A percentile compares a stretch with the other conserved stretches of the same genome.
These are phyloP conservation scores for Alectoria sarmentosa DNA, from an alignment of 495 filamentous ascomycete genomes.

Conservation along the genomic window DNA sequence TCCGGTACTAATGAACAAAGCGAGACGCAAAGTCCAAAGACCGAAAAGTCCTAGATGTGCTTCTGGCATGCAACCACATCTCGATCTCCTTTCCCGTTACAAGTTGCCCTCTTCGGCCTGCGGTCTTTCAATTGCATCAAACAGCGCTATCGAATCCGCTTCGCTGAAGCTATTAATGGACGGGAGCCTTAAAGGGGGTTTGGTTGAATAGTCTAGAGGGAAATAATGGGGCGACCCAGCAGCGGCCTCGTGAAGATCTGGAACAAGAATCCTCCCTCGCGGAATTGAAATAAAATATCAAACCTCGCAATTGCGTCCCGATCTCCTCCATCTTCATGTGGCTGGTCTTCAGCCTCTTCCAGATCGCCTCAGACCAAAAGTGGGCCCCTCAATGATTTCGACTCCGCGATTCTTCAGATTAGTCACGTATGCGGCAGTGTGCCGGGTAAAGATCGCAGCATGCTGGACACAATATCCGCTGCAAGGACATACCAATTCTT, in stretches of 20 bases:
- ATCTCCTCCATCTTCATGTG: slow-evolving; percentile 59
- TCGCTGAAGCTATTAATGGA: too few species aligned
- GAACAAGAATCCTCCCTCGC: slow-evolving; percentile 77
- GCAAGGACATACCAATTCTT: slow-evolving; percentile 89
- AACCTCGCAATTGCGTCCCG: slow-evolving; percentile 63
- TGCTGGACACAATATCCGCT: slow-evolving; percentile 83
- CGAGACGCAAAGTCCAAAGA: not conserved
- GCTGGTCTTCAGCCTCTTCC: slow-evolving; percentile 50
- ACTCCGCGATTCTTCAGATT: slow-evolving; percentile 73
- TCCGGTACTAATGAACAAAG: not conserved
- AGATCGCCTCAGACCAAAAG: slow-evolving; percentile 76
- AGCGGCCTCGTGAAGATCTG: slow-evolving; percentile 88
- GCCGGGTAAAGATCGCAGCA: slow-evolving; percentile 71
- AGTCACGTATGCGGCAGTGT: slow-evolving; percentile 68
- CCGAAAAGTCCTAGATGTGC: not conserved
- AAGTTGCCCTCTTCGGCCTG: slow-evolving; percentile 44
- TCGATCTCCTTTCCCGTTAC: not conserved
- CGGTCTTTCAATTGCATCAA: slow-evolving; percentile 88
- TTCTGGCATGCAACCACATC: not conserved
- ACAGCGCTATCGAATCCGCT: slow-evolving; percentile 91
- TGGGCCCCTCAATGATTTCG: slow-evolving; percentile 81
- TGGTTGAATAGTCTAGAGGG: slow-evolving; percentile 31
- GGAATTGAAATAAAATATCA: slow-evolving; percentile 87
- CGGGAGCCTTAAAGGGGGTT: too few species aligned
- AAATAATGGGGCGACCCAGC: too few species aligned